Evolutionary conservation across 2,329 filamentous ascomycete species (phyloP).

Genomic region (Epichloe amarillans): DNA sequence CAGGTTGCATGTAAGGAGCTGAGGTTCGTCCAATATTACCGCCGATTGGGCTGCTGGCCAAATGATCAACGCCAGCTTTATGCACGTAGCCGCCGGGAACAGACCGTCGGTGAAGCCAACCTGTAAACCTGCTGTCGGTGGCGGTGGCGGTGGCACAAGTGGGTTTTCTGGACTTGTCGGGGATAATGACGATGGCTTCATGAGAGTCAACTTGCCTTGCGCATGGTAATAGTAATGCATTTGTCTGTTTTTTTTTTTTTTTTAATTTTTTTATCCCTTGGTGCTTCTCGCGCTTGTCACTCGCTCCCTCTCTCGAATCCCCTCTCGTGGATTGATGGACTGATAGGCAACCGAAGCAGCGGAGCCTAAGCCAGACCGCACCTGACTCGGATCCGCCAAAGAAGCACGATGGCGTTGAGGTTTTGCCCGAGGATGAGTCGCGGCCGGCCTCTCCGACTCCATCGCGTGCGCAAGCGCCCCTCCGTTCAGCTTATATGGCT

Average conservation of each 20-base stretch:
- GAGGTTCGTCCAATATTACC: conserved; percentile 1
- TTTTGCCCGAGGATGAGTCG: conserved; percentile 2
- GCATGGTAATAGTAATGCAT: neutral
- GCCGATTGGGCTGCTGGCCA: conserved; percentile 8
- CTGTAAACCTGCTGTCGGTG: neutral
- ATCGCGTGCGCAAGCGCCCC: neutral
- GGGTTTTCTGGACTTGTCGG: neutral
- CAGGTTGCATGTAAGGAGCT: conserved; percentile 1
- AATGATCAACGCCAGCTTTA: conserved; percentile 8
- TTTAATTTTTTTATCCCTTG: neutral
- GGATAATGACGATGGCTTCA: conserved; percentile 5
- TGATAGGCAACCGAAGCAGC: neutral
- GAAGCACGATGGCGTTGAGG: conserved; percentile 3
- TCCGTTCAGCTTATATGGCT: neutral
- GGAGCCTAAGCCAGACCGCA: neutral
- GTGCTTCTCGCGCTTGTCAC: neutral
- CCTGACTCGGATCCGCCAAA: neutral
- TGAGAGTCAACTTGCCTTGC: neutral
- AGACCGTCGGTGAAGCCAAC: conserved; percentile 11
- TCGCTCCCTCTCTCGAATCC: neutral
- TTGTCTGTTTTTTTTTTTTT: neutral
- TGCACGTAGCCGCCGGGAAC: conserved; percentile 11
- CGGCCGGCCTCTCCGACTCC: neutral
- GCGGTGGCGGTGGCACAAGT: conserved; percentile 6
- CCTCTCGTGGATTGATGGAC: neutral